Conservation (phyloP, 2,329 filamentous ascomycete genomes). For the Colletotrichum theobromicola region DNA sequence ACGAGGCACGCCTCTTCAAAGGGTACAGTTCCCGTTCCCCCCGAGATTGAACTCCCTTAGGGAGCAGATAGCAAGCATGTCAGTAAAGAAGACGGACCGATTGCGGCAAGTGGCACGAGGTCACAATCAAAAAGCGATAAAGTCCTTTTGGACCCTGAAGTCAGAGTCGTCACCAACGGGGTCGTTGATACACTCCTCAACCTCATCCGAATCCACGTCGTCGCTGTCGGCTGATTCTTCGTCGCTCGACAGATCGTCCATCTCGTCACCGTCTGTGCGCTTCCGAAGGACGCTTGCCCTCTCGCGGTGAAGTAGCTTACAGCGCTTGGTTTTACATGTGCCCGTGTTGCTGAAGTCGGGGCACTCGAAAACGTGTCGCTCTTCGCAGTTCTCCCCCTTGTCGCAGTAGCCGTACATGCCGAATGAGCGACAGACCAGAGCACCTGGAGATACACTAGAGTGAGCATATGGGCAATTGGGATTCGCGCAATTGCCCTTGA, state of each 20-base stretch:
- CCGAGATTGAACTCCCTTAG: neutral
- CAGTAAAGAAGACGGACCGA: slow-evolving; percentile 2
- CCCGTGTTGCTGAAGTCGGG: slow-evolving; percentile 94
- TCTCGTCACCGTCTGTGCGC: slow-evolving; percentile 58
- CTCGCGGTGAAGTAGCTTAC: slow-evolving; percentile 86
- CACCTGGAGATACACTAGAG: slow-evolving; percentile 75
- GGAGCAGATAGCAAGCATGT: slow-evolving; percentile 21
- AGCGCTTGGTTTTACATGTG: slow-evolving; percentile 79
- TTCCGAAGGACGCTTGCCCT: slow-evolving; percentile 81
- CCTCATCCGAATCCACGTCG: slow-evolving; percentile 79
- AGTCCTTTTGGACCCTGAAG: slow-evolving; percentile 65
- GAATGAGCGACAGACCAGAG: slow-evolving; percentile 84
- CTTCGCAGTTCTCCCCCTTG: slow-evolving; percentile 76
- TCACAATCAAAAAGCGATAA: slow-evolving; percentile 48
- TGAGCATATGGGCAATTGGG: slow-evolving; percentile 87
- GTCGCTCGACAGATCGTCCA: slow-evolving; percentile 78
- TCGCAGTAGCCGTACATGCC: slow-evolving; percentile 88
- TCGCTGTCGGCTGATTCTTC: slow-evolving; percentile 76
- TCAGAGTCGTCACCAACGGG: slow-evolving; percentile 60
- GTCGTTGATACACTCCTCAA: slow-evolving; percentile 68
- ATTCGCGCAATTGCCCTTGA: slow-evolving; percentile 89
- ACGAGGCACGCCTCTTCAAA: neutral
- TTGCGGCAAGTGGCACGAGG: neutral
- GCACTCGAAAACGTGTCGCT: slow-evolving; percentile 91
- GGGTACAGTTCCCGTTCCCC: neutral